These are phyloP conservation scores for Actinomucor elegans DNA, from an alignment of 371 early-diverging fungal genomes.

Conservation along the genomic window DNA sequence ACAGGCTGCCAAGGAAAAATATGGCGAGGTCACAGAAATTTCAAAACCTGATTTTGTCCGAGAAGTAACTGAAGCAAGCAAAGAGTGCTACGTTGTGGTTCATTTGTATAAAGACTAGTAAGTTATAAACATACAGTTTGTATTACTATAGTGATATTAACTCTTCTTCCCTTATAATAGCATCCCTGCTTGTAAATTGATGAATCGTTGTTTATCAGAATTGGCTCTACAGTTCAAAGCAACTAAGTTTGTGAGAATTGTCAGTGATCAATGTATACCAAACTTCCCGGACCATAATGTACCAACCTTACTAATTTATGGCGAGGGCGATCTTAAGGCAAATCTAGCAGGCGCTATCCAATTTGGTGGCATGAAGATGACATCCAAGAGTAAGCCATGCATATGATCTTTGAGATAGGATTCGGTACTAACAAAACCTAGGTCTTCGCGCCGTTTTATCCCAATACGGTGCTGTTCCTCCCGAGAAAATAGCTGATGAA, in stretches of 20 bases:
- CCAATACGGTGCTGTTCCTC: slow-evolving; percentile 43
- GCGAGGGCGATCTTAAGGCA: slow-evolving; percentile 78
- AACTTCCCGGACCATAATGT: slow-evolving; percentile 92
- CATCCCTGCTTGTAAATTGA: slow-evolving; percentile 77
- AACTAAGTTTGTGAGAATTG: slow-evolving; percentile 91
- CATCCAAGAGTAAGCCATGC: slow-evolving; percentile 55
- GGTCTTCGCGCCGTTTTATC: slow-evolving; percentile 43
- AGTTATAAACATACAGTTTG: slow-evolving; percentile 15
- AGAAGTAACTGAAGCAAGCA: slow-evolving; percentile 91
- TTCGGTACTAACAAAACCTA: too few species aligned
- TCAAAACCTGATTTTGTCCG: slow-evolving; percentile 89
- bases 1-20: slow-evolving; percentile 61
- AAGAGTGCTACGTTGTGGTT: slow-evolving; percentile 72
- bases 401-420: too few species aligned
- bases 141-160: neutral
- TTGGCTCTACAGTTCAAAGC: slow-evolving; percentile 83
- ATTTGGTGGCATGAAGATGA: slow-evolving; percentile 83
- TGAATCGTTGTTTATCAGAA: slow-evolving; percentile 72
- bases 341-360: slow-evolving; percentile 81
- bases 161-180: slow-evolving; percentile 26
- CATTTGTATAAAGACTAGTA: slow-evolving; percentile 76
- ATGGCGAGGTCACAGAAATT: slow-evolving; percentile 82
- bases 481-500: slow-evolving; percentile 32
- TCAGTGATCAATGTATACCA: slow-evolving; percentile 90
- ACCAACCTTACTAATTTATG: slow-evolving; percentile 90